These are phyloP conservation scores for Naganishia cerealis DNA, from an alignment of 1,284 basidiomycete genomes.

Conservation along the genomic window DNA sequence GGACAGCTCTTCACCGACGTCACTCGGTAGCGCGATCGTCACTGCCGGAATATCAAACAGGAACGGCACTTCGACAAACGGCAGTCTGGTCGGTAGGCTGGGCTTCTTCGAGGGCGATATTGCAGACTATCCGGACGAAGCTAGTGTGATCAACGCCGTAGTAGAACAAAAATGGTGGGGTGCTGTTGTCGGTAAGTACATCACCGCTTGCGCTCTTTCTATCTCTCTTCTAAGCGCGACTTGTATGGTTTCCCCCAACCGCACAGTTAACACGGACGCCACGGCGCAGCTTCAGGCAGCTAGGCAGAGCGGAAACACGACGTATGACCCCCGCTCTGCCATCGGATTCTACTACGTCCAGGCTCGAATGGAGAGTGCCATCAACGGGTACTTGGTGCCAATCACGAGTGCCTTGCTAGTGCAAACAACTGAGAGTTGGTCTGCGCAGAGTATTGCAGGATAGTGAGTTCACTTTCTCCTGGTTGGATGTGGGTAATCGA, in stretches of 20 bases:
- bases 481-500: not conserved
- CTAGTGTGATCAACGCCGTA: constrained; percentile 18
- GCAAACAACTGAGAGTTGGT: constrained; percentile 39
- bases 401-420: constrained; percentile 41
- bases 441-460: constrained; percentile 39
- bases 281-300: constrained; percentile 40
- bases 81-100: constrained; percentile 18
- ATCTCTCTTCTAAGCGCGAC: not conserved
- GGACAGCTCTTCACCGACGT: constrained; percentile 21
- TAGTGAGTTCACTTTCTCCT: constrained; percentile 40
- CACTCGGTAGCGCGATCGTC: constrained; percentile 23
- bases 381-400: constrained; percentile 50
- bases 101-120: constrained; percentile 26
- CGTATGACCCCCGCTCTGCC: constrained; percentile 42
- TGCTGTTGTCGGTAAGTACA: constrained; percentile 26
- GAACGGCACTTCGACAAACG: constrained; percentile 20
- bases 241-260: not conserved
- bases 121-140: constrained; percentile 16
- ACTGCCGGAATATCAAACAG: constrained; percentile 24
- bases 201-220: not conserved
- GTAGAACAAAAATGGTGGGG: constrained; percentile 29
- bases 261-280: constrained; percentile 42
- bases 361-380: constrained; percentile 53
- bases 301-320: constrained; percentile 41
- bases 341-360: constrained; percentile 51